Percentiles rank a stretch among this genome's conserved stretches.
phyloP scores from a whole-genome alignment of 2,329 filamentous ascomycete genomes.

The Penicillium sp. region DNA sequence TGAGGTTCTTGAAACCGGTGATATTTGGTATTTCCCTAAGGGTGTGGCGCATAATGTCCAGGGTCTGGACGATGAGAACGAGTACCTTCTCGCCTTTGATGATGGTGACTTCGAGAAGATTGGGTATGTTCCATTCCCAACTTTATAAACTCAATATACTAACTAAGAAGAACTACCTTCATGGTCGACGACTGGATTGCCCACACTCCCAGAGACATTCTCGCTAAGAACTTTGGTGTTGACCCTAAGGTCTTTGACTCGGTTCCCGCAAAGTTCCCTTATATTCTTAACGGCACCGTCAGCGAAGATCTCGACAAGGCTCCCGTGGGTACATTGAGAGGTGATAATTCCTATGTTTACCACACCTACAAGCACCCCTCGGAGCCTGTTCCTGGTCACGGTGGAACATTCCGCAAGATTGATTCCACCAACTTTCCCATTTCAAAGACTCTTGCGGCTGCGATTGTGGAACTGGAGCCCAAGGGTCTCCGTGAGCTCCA shows the following conservation, averaged over 20 bases:
- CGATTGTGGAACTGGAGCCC: slow-evolving; percentile 64
- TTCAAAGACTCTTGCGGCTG: slow-evolving; percentile 64
- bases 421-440: slow-evolving; percentile 68
- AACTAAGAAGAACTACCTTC: slow-evolving; percentile 60
- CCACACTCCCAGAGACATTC: slow-evolving; percentile 62
- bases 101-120: slow-evolving; percentile 65
- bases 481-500: slow-evolving; percentile 65
- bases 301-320: slow-evolving; percentile 47
- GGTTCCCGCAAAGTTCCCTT: slow-evolving; percentile 59
- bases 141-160: not conserved
- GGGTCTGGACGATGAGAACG: slow-evolving; percentile 62
- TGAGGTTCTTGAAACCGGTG: slow-evolving; percentile 60
- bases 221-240: slow-evolving; percentile 70
- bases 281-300: slow-evolving; percentile 60
- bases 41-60: slow-evolving; percentile 65
- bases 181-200: slow-evolving; percentile 70
- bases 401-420: slow-evolving; percentile 63
- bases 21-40: slow-evolving; percentile 70
- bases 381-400: slow-evolving; percentile 60
- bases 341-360: slow-evolving; percentile 64
- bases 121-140: slow-evolving; percentile 45
- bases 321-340: slow-evolving; percentile 51
- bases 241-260: slow-evolving; percentile 59
- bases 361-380: slow-evolving; percentile 57
- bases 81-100: slow-evolving; percentile 66